These are phyloP conservation scores for Heritiera littoralis DNA, from an alignment of 345 rosid species.

Conservation along the genomic window DNA sequence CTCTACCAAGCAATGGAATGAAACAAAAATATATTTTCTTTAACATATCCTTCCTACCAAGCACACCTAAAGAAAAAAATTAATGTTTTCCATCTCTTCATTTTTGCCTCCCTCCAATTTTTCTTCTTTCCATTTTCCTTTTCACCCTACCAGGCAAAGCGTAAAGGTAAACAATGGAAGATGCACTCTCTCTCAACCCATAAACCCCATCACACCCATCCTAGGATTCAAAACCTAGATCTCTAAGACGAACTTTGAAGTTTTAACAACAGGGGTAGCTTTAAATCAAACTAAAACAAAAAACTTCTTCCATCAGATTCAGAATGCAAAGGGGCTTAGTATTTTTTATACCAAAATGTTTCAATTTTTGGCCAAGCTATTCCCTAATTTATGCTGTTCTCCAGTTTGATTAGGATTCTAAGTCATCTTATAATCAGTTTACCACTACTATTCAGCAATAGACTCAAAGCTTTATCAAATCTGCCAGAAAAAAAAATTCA, in stretches of 20 bases:
- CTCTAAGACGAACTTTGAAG: background rate
- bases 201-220: background rate
- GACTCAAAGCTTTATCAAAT: no score
- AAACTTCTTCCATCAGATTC: background rate
- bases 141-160: no score
- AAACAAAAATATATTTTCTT: no score
- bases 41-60: no score
- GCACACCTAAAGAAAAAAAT: no score
- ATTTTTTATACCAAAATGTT: background rate
- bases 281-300: background rate
- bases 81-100: no score
- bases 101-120: no score
- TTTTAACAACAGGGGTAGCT: background rate
- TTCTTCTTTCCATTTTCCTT: no score
- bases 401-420: background rate
- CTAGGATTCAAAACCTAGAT: background rate
- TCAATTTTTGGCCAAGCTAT: background rate
- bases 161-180: background rate
- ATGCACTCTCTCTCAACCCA: background rate
- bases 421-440: background rate
- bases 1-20: no score
- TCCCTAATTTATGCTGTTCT: background rate
- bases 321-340: background rate
- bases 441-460: background rate
- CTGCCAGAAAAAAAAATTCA: background rate